Percentiles rank a stretch among this genome's conserved stretches.
Conservation (phyloP, 2,329 filamentous ascomycete genomes). For the Zalaria obscura region DNA sequence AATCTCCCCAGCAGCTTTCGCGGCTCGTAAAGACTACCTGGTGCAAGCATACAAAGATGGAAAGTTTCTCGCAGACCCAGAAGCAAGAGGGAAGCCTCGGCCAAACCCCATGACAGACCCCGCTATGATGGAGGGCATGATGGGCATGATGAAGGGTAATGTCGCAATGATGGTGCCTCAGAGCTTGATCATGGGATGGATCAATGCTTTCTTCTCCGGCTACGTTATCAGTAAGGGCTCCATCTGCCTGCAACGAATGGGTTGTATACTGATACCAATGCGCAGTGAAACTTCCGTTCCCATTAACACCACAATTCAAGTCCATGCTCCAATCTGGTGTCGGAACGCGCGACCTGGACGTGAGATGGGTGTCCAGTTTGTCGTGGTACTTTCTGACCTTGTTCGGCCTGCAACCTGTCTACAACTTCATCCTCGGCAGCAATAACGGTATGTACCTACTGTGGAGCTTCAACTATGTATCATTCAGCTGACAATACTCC, state of each 20-base stretch:
- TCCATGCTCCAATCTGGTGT: slow-evolving; percentile 97
- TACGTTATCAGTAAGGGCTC: slow-evolving; percentile 71
- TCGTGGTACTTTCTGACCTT: slow-evolving; percentile 98
- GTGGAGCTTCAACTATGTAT: background rate
- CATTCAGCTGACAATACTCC: slow-evolving; percentile 2
- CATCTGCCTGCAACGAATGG: background rate
- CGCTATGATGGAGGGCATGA: slow-evolving; percentile 97
- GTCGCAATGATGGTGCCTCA: slow-evolving; percentile 99
- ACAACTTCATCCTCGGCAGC: slow-evolving; percentile 89
- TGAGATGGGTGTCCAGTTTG: slow-evolving; percentile 95
- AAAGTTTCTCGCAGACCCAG: slow-evolving; percentile 77
- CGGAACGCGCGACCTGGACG: slow-evolving; percentile 88
- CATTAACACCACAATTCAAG: slow-evolving; percentile 97
- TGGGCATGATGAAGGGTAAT: slow-evolving; percentile 99
- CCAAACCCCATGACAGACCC: slow-evolving; percentile 94
- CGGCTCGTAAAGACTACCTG: slow-evolving; percentile 65
- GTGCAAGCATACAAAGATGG: slow-evolving; percentile 73
- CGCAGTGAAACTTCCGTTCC: slow-evolving; percentile 88
- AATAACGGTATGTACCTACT: slow-evolving; percentile 63
- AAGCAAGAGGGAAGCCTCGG: slow-evolving; percentile 70
- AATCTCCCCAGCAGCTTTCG: slow-evolving; percentile 65
- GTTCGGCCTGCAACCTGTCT: slow-evolving; percentile 91
- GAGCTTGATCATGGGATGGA: slow-evolving; percentile 99
- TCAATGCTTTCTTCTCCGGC: slow-evolving; percentile 96
- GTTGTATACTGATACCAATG: slow-evolving; percentile 14